phyloP scores from a whole-genome alignment of 192 early-diverging fungal species.

The Chytriomyces confervae region DNA sequence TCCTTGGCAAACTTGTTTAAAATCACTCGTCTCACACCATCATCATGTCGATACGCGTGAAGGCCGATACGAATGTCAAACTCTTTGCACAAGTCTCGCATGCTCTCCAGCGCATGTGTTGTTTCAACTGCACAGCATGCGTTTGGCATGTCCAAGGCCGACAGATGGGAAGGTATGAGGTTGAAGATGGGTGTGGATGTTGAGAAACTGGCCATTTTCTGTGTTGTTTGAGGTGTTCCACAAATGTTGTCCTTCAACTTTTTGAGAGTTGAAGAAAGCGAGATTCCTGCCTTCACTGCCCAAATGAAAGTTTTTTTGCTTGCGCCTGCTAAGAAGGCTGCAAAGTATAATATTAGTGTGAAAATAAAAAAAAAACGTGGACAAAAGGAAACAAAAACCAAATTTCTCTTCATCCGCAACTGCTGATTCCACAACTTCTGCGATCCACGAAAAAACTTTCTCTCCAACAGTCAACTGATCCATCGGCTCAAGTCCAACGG shows the following conservation, averaged over 20 bases:
- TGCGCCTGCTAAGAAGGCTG: background rate
- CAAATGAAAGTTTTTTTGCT: conserved; percentile 4
- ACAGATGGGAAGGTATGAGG: conserved; percentile 16
- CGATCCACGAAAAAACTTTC: conserved; percentile 45
- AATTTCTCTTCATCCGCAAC: conserved; percentile 33
- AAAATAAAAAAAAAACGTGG: background rate
- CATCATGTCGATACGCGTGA: conserved; percentile 25
- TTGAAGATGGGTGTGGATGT: background rate
- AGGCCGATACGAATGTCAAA: conserved; percentile 42
- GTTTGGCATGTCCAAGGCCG: conserved; percentile 14
- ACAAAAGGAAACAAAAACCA: background rate
- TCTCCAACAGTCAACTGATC: conserved; percentile 39
- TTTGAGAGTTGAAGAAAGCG: background rate
- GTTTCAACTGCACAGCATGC: conserved; percentile 21
- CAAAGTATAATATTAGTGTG: background rate
- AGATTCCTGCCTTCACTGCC: conserved; percentile 27
- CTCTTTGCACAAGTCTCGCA: conserved; percentile 42
- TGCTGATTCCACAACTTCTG: conserved; percentile 40
- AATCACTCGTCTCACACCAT: conserved; percentile 29
- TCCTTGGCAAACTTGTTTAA: conserved; percentile 44
- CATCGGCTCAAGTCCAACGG: conserved; percentile 1
- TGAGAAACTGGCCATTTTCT: background rate
- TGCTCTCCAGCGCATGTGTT: conserved; percentile 24
- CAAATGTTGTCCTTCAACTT: conserved; percentile 3
- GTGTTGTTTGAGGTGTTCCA: background rate